Evolutionary conservation across 2,329 filamentous ascomycete genomes (phyloP), one percentile per base, ranked within the genome.

Genomic region (Blastomyces percursus): DNA sequence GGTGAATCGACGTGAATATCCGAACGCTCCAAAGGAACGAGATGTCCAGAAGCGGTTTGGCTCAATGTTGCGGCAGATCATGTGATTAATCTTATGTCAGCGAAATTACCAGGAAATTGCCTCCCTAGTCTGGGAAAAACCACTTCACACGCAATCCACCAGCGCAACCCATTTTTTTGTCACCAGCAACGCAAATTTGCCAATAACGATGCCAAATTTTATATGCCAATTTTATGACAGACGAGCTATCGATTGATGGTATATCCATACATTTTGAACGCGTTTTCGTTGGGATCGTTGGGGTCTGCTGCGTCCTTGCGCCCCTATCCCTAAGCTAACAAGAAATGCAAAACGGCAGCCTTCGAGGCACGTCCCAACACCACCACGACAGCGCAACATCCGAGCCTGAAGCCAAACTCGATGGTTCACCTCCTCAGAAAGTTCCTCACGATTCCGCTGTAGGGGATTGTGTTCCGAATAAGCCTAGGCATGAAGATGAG

Each of bases 291-390:
- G 73, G 72, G 74, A 77, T 75, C 77, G 72, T 74, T 74, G 76
- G 76, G 76, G 76, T 77, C 73, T 74, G 67, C 69, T 72, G 69
- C 66, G 55, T 64, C 62, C 72, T 67, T 74, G 67, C 72, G 73
- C 75, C 75, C 75, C 74, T 75, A 73, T 75, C 72, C 59, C 65
- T 73, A 69, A 67, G 70, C 69, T 71, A 71, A 71, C 70, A 72
- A 78, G 76, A 76, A 69, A 78, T 78, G 76, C 76, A 77, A 77
- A 76, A 78, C 76, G 75, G 76, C 69, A 76, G 67, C 67, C 69
- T 69, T 63, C 75, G 75, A 68, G 74, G 73, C 71, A 71, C 69
- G 70, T 73, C 71, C 69, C 71, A 73, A 67, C 71, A 46, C 2
- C 70, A 46, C 9, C 70, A 76, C 73, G 73, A 75, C 70, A 67